Conservation (phyloP, 768 basidiomycete species). For the Lactifluus subvellereus region DNA sequence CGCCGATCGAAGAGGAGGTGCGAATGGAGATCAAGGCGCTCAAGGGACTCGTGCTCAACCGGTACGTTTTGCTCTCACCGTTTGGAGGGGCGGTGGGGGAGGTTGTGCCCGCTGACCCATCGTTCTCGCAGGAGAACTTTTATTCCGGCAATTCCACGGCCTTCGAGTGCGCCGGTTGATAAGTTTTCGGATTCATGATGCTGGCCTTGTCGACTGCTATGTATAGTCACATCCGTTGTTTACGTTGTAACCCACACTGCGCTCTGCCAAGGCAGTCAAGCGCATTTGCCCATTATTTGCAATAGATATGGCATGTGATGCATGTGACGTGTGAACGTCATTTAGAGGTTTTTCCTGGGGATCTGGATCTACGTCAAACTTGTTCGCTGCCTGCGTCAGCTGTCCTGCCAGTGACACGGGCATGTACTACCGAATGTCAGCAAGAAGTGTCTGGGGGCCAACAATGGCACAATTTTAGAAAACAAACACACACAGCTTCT, state of each 20-base stretch:
- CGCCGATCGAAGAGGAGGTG: constrained; percentile 52
- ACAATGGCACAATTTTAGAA: too few relatives aligned
- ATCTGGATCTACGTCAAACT: too few relatives aligned
- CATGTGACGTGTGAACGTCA: not conserved
- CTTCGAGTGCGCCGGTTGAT: constrained; percentile 8
- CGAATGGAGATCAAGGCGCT: constrained; percentile 68
- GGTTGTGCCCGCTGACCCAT: not conserved
- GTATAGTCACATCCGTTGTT: not conserved
- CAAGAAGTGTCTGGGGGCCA: too few relatives aligned
- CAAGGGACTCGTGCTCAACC: constrained; percentile 73
- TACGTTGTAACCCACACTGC: not conserved
- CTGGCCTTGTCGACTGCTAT: not conserved
- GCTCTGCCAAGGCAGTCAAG: not conserved
- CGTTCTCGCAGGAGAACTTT: constrained; percentile 20
- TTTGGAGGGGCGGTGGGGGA: not conserved
- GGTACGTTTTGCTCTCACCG: constrained; percentile 37
- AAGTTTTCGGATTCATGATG: not conserved
- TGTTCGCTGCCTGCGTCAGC: too few relatives aligned
- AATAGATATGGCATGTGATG: not conserved
- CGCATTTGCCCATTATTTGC: not conserved
- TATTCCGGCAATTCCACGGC: constrained; percentile 16
- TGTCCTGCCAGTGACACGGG: too few relatives aligned
- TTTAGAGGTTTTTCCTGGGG: not conserved
- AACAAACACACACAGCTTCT: too few relatives aligned
- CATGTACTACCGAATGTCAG: too few relatives aligned